Evolutionary conservation across 2,329 filamentous ascomycete genomes (phyloP), one percentile per base, ranked within the genome.

Genomic region (Boeremia exigua): DNA sequence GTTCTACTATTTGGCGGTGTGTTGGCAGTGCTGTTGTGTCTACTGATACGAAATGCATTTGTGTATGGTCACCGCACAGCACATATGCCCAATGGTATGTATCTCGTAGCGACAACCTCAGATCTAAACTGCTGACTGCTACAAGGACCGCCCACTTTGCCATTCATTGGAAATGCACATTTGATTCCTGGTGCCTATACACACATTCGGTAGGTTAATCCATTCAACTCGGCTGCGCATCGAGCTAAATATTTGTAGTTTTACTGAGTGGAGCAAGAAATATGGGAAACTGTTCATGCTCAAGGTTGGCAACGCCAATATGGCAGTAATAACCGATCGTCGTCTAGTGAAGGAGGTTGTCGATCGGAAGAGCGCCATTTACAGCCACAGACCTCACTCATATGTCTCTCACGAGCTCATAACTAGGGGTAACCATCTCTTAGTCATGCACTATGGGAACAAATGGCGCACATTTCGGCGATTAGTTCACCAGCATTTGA

Each of bases 381-480:
- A 56, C 39, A 49, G 45, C 15, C 33, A 43, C 38, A 47, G 52
- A 39, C 52, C 52, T 42, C 30, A 39, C 28, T 49, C 38, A 17
- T 30, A 33, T 15, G 44, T 55, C 29, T 45, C 48, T 46, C 40
- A 46, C 15, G 40, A 44, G 40, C 65, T 83, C 19, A 80, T 83
- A 43, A 77, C 77, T 2, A 68, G 73, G 3, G 78, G 80, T 3
- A 75, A 82, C 56, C 81, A 83, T 60, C 66, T 81, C 4, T 69
- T 82, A 5, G 61, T 79, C 17, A 81, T 82, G 77, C 66, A 80
- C 29, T 80, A 82, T 42, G 77, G 78, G 0, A 67, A 75, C n/a
- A 70, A 66, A 17, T 84, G 81, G 82, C 70, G 79, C 4, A 70
- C 58, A 3, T 75, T 77, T 14, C 74, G 82, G 14, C 79, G 78